Evolutionary conservation across 2,329 filamentous ascomycete species (phyloP), one percentile per base, ranked within the genome.

Genomic region (Plectosphaerella cucumerina): DNA sequence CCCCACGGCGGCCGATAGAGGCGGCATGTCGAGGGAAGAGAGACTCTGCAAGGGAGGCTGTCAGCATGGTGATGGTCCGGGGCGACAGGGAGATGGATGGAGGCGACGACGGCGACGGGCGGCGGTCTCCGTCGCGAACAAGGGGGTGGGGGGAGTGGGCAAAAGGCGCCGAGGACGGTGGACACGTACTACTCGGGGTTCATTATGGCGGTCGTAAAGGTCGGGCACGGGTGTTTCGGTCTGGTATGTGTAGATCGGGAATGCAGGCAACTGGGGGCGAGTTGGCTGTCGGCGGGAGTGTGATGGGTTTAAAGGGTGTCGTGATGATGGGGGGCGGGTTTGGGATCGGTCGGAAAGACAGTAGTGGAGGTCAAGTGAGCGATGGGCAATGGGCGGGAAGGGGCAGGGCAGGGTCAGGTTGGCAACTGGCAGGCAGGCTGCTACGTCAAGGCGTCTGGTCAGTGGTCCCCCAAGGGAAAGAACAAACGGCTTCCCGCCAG

Each of bases 171-270:
- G 26, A 31, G 4, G 5, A 42, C 10, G 51, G 57, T 62, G 41
- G 52, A 59, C 57, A 85, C 88, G 70, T 85, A 94, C 89, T 82
- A 94, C 89, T 94, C 89, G 70, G 89, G 89, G 81, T 94, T 94
- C 89, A 94, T 94, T 69, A 64, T 89, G 80, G 71, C 67, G 68
- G 66, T 44, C 54, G 43, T 44, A 47, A 35, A 15, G 33, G 34
- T n/a, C 44, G 37, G n/a, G 22, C n/a, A n/a, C 6, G 21, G 23
- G 11, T 44, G 15, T 20, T 39, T n/a, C 18, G 17, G 39, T 18
- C n/a, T 42, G 11, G 39, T n/a, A 21, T 18, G 14, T 42, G 39
- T 12, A 42, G 39, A 20, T 20, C n/a, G n/a, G 39, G 39, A 11
- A 8, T 17, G 39, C 39, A 20, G 39, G 39, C 10, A n/a, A 15